These are phyloP conservation scores for Thermoascus crustaceus DNA, from an alignment of 2,329 filamentous ascomycete genomes.

Conservation along the genomic window DNA sequence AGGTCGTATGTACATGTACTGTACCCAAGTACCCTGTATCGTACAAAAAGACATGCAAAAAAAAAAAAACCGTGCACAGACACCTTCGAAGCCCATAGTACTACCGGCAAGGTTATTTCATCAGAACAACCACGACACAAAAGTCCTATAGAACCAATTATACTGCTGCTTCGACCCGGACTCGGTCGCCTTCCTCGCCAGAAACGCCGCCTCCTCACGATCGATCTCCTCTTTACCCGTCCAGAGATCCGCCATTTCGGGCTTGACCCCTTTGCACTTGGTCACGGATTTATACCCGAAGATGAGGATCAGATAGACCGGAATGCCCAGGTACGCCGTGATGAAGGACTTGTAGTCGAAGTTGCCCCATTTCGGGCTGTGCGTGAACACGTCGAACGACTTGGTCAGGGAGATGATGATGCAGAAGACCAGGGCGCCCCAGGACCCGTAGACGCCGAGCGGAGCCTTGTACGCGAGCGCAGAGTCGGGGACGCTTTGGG, in stretches of 20 bases:
- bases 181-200: constrained; percentile 43
- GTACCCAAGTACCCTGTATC: too few species aligned
- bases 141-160: constrained; percentile 47
- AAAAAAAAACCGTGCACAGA: too few species aligned
- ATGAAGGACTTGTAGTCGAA: constrained; percentile 68
- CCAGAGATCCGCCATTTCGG: constrained; percentile 58
- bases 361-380: constrained; percentile 35
- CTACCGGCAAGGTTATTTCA: too few species aligned
- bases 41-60: too few species aligned
- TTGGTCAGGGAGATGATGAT: constrained; percentile 67
- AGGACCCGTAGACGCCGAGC: constrained; percentile 59
- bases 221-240: constrained; percentile 64
- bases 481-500: constrained; percentile 48
- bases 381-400: constrained; percentile 64
- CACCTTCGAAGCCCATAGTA: too few species aligned
- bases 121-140: constrained; percentile 52
- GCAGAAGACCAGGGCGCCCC: constrained; percentile 58
- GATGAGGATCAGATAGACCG: constrained; percentile 59
- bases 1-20: too few species aligned
- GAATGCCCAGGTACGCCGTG: constrained; percentile 66
- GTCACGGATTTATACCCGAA: constrained; percentile 55
- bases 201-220: constrained; percentile 59
- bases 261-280: constrained; percentile 46
- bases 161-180: constrained; percentile 24
- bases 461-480: constrained; percentile 58